Evolutionary conservation across 352 stramenopile species (phyloP), one percentile per base, ranked within the genome.

Genomic region (Phytopythium kandeliae): DNA sequence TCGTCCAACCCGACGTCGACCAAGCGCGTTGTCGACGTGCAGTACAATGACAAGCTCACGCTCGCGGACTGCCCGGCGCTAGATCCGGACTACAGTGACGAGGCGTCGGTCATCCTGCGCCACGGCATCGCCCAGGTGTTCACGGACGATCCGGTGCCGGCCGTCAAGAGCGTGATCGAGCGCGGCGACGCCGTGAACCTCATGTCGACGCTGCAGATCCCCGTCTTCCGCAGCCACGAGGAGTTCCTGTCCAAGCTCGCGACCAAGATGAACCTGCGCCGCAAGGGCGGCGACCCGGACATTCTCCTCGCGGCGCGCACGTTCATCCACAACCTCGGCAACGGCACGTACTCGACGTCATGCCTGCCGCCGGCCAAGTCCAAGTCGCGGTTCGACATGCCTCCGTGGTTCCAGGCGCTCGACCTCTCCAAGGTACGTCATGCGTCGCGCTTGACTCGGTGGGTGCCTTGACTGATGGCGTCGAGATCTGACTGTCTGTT

Each of bases 181-280:
- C 80, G 92, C 48, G 96, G 85, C 49, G 82, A 97, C 30, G 84
- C 77, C 33, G 69, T 95, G 65, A 97, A 96, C 69, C 67, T 99
- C 17, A 98, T 99, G 85, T 92, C 97, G 74, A 92, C 88, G 13
- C 97, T 99, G 62, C 86, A 87, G 50, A 89, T 99, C 44, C 93
- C 96, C 6, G 69, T 89, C 11, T 99, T 98, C 79, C 86, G 75
- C 65, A 86, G 65, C 60, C 68, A 91, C 44, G 78, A 95, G 54
- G 91, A 98, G 49, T 99, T 99, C 60, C 65, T 99, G 17, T 81
- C 83, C n/a, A 93, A 98, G 71, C 85, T 99, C 9, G 97, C 96
- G 11, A 74, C 89, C 40, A 89, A 94, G 56, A 84, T 85, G 40
- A 97, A 97, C 56, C 85, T 97, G 62, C 78, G 99, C 19, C 82